Conservation (phyloP, 495 filamentous ascomycete species). For the Tricharina praecox region DNA sequence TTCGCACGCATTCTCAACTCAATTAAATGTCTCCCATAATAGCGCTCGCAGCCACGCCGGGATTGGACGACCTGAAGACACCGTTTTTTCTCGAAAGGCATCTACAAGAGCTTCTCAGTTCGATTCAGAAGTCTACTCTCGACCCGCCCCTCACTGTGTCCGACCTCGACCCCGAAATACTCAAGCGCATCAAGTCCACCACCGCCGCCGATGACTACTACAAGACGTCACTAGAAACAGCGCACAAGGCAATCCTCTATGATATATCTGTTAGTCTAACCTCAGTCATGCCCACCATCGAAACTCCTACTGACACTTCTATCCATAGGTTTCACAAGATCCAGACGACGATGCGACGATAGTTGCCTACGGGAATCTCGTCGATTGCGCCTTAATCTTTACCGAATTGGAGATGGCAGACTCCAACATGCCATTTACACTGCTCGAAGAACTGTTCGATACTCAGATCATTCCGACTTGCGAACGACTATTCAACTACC, state of each 20-base stretch:
- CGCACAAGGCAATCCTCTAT: constrained; percentile 22
- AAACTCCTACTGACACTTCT: constrained; percentile 51
- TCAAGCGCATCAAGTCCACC: constrained; percentile 29
- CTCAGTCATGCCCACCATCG: constrained; percentile 40
- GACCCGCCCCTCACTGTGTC: constrained; percentile 60
- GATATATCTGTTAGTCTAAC: constrained; percentile 22
- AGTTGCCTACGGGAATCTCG: constrained; percentile 73
- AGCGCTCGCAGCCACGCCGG: too few species aligned
- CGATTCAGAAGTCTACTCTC: constrained; percentile 28
- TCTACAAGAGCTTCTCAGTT: constrained; percentile 13
- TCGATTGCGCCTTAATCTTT: constrained; percentile 74
- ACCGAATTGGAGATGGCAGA: constrained; percentile 68
- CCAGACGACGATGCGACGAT: constrained; percentile 42
- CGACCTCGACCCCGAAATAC: constrained; percentile 35
- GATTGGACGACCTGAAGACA: too few species aligned
- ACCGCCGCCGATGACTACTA: constrained; percentile 20
- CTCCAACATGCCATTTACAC: constrained; percentile 64
- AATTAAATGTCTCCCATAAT: too few species aligned
- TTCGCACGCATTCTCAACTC: too few species aligned
- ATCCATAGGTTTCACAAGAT: constrained; percentile 4
- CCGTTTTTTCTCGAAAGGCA: constrained; percentile 10
- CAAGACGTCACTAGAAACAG: constrained; percentile 20
- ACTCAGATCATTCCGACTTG: constrained; percentile 87
- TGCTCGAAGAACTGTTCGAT: constrained; percentile 89
- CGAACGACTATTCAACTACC: constrained; percentile 75